These are phyloP conservation scores for Sporothrix variecibatus DNA, from an alignment of 2,329 filamentous ascomycete genomes.

Conservation along the genomic window DNA sequence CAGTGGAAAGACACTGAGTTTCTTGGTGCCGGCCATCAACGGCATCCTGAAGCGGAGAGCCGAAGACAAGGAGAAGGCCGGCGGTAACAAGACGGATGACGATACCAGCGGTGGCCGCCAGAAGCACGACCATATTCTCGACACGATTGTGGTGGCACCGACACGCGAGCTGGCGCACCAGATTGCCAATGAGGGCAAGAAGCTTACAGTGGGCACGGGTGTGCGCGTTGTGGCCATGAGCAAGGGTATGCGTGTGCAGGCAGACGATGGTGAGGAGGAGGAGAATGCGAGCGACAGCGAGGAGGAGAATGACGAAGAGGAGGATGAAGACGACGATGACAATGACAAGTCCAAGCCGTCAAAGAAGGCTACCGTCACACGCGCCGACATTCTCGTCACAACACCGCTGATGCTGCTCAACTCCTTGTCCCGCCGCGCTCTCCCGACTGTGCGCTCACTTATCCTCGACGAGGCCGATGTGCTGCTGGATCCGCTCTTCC, in stretches of 20 bases:
- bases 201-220: slow-evolving; percentile 69
- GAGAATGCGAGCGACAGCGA: slow-evolving; percentile 35
- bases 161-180: slow-evolving; percentile 78
- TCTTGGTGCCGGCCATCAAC: slow-evolving; percentile 84
- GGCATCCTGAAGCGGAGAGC: slow-evolving; percentile 63
- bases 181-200: slow-evolving; percentile 83
- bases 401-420: slow-evolving; percentile 79
- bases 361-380: slow-evolving; percentile 50
- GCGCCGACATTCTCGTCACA: slow-evolving; percentile 76
- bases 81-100: slow-evolving; percentile 40
- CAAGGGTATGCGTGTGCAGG: slow-evolving; percentile 73
- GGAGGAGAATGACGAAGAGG: slow-evolving; percentile 38
- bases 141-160: slow-evolving; percentile 72
- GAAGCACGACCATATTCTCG: slow-evolving; percentile 53
- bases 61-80: slow-evolving; percentile 45
- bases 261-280: slow-evolving; percentile 36
- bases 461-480: slow-evolving; percentile 95
- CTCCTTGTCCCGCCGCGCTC: slow-evolving; percentile 52
- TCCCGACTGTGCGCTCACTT: slow-evolving; percentile 71
- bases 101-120: slow-evolving; percentile 29
- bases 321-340: slow-evolving; percentile 33
- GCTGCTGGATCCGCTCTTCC: slow-evolving; percentile 85
- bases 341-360: not conserved
- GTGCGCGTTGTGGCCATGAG: slow-evolving; percentile 79
- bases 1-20: slow-evolving; percentile 94